Evolutionary conservation across 495 filamentous ascomycete genomes (phyloP).

Genomic region (Endocarpon pusillum): DNA sequence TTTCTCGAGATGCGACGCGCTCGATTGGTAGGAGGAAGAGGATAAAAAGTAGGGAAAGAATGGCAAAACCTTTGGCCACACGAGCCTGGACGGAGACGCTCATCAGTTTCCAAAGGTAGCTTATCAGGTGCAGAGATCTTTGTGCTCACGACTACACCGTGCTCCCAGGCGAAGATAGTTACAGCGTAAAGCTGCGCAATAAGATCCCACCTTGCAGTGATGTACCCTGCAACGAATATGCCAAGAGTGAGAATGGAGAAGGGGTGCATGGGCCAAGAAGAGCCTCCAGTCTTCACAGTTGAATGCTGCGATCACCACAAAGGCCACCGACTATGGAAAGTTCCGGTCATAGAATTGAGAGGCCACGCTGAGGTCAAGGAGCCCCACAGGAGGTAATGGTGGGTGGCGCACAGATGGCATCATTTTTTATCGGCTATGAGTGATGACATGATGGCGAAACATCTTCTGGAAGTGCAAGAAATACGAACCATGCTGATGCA

Average conservation of each 20-base stretch:
- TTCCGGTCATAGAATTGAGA: no score
- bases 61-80: slow-evolving; percentile 54
- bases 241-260: slow-evolving; percentile 84
- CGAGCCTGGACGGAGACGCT: slow-evolving; percentile 33
- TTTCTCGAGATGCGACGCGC: slow-evolving; percentile 51
- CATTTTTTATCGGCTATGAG: no score
- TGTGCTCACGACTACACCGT: slow-evolving; percentile 81
- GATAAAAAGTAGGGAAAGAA: slow-evolving; percentile 63
- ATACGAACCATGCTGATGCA: no score
- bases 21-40: slow-evolving; percentile 58
- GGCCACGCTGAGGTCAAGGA: no score
- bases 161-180: slow-evolving; percentile 91
- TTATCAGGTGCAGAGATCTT: background rate
- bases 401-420: no score
- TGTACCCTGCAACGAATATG: slow-evolving; percentile 99
- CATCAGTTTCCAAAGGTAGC: no score
- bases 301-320: no score
- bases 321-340: no score
- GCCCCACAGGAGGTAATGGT: no score
- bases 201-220: slow-evolving; percentile 94
- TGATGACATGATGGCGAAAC: no score
- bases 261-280: slow-evolving; percentile 84
- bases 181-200: slow-evolving; percentile 91
- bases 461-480: no score
- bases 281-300: no score